Conservation (phyloP, 202 grass and related monocot species). For the Schoenoplectus tabernaemontani region DNA sequence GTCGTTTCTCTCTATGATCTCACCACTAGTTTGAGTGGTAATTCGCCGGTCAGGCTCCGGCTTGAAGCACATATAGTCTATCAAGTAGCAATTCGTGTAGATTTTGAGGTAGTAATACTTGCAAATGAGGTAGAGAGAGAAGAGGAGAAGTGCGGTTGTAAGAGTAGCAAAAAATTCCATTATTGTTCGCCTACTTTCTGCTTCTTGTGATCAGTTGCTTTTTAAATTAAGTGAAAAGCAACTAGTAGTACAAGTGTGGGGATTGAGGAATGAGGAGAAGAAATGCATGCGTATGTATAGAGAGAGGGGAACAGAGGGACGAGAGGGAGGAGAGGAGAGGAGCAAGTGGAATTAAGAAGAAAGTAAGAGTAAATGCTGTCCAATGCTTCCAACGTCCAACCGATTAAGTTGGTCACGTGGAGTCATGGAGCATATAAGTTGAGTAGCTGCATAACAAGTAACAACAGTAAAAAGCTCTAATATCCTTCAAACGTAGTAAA, state of each 20-base stretch:
- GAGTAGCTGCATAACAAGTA: too few relatives aligned
- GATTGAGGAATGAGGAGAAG: background rate
- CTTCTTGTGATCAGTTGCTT: background rate
- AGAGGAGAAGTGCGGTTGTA: conserved; percentile 5
- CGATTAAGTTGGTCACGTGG: conserved; percentile 25
- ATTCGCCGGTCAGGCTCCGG: conserved; percentile 20
- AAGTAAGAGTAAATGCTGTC: conserved; percentile 21
- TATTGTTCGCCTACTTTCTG: background rate
- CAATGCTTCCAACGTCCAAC: conserved; percentile 26
- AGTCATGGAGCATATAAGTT: too few relatives aligned
- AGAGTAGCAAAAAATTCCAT: conserved; percentile 19
- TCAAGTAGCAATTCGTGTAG: conserved; percentile 36
- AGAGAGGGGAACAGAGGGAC: background rate
- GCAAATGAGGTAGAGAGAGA: conserved; percentile 17
- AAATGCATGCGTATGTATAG: background rate
- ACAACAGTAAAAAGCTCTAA: too few relatives aligned
- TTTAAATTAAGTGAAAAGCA: background rate
- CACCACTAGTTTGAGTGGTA: conserved; percentile 20
- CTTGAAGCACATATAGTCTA: conserved; percentile 61
- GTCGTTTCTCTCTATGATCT: conserved; percentile 27
- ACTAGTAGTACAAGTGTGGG: background rate
- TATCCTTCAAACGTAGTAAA: too few relatives aligned
- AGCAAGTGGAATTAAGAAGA: conserved; percentile 3
- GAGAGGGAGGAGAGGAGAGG: background rate
- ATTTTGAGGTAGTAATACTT: conserved; percentile 21